phyloP scores from a whole-genome alignment of 495 filamentous ascomycete genomes.

The Penicillium canariense region DNA sequence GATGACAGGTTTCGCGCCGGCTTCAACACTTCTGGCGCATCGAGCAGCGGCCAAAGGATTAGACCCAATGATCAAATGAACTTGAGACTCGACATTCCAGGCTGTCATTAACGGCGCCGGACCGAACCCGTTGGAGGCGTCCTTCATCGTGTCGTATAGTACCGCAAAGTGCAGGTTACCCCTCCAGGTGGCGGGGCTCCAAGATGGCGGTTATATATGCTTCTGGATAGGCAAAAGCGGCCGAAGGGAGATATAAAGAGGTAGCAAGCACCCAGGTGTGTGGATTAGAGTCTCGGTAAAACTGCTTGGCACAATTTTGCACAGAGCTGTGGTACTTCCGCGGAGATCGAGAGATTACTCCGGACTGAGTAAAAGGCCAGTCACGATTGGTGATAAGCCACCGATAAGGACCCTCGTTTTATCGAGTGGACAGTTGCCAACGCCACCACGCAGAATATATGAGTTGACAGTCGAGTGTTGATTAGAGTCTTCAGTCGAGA shows the following conservation, averaged over 20 bases:
- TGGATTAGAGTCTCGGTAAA: neutral
- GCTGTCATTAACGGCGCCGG: slow-evolving; percentile 67
- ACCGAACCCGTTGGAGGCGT: slow-evolving; percentile 26
- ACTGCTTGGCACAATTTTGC: slow-evolving; percentile 1
- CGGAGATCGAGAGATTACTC: slow-evolving; percentile 29
- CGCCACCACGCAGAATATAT: neutral
- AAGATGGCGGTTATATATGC: neutral
- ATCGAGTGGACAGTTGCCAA: neutral
- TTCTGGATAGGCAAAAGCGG: neutral
- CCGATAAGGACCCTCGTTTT: slow-evolving; percentile 21
- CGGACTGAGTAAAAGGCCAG: slow-evolving; percentile 25
- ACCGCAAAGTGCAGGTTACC: slow-evolving; percentile 19
- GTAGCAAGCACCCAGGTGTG: neutral
- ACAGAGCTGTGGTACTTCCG: slow-evolving; percentile 20
- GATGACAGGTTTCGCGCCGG: slow-evolving; percentile 85
- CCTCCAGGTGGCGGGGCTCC: slow-evolving; percentile 13
- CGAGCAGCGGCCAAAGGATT: slow-evolving; percentile 83
- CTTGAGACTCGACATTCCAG: slow-evolving; percentile 67
- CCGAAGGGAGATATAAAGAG: neutral
- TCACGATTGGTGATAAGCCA: slow-evolving; percentile 28
- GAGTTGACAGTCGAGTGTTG: neutral
- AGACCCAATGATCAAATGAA: slow-evolving; percentile 83
- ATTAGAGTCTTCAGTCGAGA: neutral
- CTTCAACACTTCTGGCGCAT: slow-evolving; percentile 73
- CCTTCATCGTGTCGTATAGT: slow-evolving; percentile 32